Evolutionary conservation across 345 rosid species (phyloP), one percentile per base, ranked within the genome.

Genomic region (Chamaenerion angustifolium): DNA sequence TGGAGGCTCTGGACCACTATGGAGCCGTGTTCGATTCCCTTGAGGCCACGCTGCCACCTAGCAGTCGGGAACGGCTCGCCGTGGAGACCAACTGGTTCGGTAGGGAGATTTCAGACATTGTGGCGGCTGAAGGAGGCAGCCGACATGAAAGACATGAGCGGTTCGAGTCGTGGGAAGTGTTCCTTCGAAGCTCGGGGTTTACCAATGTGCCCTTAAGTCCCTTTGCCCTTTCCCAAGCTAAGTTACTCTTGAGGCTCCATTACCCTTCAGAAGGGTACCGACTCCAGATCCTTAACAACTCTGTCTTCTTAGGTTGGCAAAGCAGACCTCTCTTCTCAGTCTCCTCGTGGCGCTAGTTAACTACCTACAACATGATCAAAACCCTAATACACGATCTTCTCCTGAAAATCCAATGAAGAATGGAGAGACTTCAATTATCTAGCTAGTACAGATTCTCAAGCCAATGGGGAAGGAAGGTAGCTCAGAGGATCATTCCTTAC

Each of bases 191-290:
- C 44, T 47, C 72, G n/a, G 93, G 95, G 0, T 87, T 86, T 47
- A 54, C 49, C 16, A 80, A 80, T 57, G 80, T 87, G 31, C 78
- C 96, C 0, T 60, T 87, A 27, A 86, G 98, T 59, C 77, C 85
- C 18, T 92, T 75, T 43, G 93, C 95, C 23, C 58, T 77, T 10
- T 82, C 98, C 11, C 98, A 92, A 68, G 98, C 98, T 8, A 87
- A 86, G 79, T 82, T 92, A 51, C 78, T 92, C 12, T 63, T 92
- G 17, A 72, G 95, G 61, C 95, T 92, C 46, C 96, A 92, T 60
- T 92, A 92, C 68, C 98, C 98, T 15, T 81, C 87, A 2, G 98
- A 86, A 61, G 98, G 98, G 59, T 92, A 81, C 58, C 81, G 71
- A 58, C 89, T 90, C 65, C 82, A 75, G 64, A 68, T 76, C 59